Evolutionary conservation across 2,329 filamentous ascomycete genomes (phyloP), one percentile per base, ranked within the genome.

Genomic region (Fusarium stilboides): DNA sequence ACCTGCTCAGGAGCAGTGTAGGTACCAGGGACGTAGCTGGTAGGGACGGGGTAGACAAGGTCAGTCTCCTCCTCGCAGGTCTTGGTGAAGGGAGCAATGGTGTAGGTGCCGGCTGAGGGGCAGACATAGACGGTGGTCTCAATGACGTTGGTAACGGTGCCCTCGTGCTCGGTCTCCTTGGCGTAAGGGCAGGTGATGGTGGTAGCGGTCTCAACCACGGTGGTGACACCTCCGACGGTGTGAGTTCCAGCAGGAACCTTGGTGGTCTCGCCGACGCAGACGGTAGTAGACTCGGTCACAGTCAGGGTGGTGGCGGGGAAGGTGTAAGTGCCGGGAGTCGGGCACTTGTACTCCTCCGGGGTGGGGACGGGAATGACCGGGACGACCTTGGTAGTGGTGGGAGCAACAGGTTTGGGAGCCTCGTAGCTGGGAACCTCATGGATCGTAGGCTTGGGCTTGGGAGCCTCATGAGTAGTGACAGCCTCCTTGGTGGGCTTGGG

Each of bases 31-130:
- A 81, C 81, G 80, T 89, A 89, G 74, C 83, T 87, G 69, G 88
- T 88, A 55, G 91, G 86, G 62, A 86, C 86, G 52, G 92, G 91
- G 81, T 90, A 90, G 75, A 89, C 86, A 58, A 91, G 82, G 69
- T 85, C 83, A 51, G 84, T 86, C 62, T 85, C 84, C 72, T 82
- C 80, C 59, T 84, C 80, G 70, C 89, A 84, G 34, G 83, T 84
- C 71, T 89, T 91, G 77, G 89, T 92, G 77, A 85, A 85, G 59
- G 91, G 89, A 70, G 85, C 89, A 73, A 94, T 89, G 77, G 90
- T 93, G 86, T 93, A 94, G 59, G 90, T 93, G 79, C 92, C 92
- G 75, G 91, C 84, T 50, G 84, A 84, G 66, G 91, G 91, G 89
- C 91, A 94, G 76, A 91, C 87, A 77, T 90, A 93, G 76, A 89